Base-by-base conservation (phyloP, 306 rosid genomes). In the Senna siamea region DNA sequence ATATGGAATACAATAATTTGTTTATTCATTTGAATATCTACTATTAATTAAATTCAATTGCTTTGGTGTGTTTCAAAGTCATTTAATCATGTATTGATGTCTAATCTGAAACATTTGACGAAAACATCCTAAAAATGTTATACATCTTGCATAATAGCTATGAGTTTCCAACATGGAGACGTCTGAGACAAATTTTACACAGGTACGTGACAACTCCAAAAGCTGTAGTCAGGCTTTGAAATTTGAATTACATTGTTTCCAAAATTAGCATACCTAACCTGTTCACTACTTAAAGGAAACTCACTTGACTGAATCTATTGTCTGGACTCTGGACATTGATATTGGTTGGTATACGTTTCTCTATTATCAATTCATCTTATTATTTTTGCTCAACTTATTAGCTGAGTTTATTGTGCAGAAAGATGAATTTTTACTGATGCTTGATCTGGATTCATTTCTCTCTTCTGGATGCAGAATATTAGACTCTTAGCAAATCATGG, bases 401-500 rank as follows among this genome's bases (percentile, higher is more conserved):
- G 65, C 65, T 50, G 47, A 77, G 57, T 62, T 63, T 18, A 20
- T n/a, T n/a, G n/a, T n/a, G n/a, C n/a, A n/a, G n/a, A n/a, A n/a
- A n/a, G n/a, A n/a, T n/a, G n/a, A n/a, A n/a, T n/a, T n/a, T n/a
- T n/a, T n/a, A n/a, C n/a, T n/a, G n/a, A n/a, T n/a, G n/a, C n/a
- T n/a, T n/a, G n/a, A n/a, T n/a, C n/a, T n/a, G n/a, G n/a, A n/a
- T n/a, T n/a, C n/a, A n/a, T n/a, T n/a, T n/a, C n/a, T n/a, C n/a
- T n/a, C n/a, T n/a, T n/a, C n/a, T n/a, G n/a, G n/a, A n/a, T n/a
- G n/a, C n/a, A n/a, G n/a, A n/a, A n/a, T n/a, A n/a, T n/a, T n/a
- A n/a, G n/a, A n/a, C n/a, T 47, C 15, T 50, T 60, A 47, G 37
- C n/a, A 14, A 66, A 9, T 56, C 35, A 32, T 19, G 57, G 22